Conservation (phyloP, 2,329 filamentous ascomycete genomes). For the Fusarium tricinctum region DNA sequence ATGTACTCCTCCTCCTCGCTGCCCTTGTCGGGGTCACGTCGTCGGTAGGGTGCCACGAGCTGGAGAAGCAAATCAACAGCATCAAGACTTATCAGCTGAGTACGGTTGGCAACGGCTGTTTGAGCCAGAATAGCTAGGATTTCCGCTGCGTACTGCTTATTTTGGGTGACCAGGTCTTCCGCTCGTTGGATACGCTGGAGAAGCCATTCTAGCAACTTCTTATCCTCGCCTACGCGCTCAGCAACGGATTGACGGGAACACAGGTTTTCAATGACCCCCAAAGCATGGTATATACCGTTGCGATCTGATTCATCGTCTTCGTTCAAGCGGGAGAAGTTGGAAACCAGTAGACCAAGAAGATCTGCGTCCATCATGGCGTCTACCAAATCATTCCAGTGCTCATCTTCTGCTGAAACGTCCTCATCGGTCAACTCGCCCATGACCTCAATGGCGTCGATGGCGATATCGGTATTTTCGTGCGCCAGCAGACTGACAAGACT, state of each 20-base stretch:
- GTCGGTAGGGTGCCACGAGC: constrained; percentile 85
- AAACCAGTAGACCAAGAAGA: constrained; percentile 79
- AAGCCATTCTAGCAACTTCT: constrained; percentile 81
- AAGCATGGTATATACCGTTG: constrained; percentile 86
- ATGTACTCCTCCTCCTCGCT: constrained; percentile 94
- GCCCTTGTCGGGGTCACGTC: constrained; percentile 86
- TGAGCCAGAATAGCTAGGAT: constrained; percentile 91
- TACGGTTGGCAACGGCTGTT: constrained; percentile 75
- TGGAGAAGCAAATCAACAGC: constrained; percentile 86
- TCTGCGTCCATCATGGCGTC: constrained; percentile 76
- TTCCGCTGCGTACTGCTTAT: constrained; percentile 95
- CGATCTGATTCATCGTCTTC: constrained; percentile 81
- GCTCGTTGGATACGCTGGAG: constrained; percentile 77
- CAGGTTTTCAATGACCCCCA: constrained; percentile 88
- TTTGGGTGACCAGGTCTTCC: constrained; percentile 81
- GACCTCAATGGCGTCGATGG: constrained; percentile 90
- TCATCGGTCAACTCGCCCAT: constrained; percentile 93
- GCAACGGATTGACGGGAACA: constrained; percentile 78
- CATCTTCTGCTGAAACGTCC: constrained; percentile 84
- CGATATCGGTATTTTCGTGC: constrained; percentile 97
- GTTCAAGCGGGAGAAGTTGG: constrained; percentile 83
- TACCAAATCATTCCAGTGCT: constrained; percentile 84
- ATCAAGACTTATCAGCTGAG: constrained; percentile 73
- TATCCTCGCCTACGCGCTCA: constrained; percentile 79
- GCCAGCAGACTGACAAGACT: constrained; percentile 86